phyloP scores from a whole-genome alignment of 768 basidiomycete genomes.

The Mycena vulgaris region DNA sequence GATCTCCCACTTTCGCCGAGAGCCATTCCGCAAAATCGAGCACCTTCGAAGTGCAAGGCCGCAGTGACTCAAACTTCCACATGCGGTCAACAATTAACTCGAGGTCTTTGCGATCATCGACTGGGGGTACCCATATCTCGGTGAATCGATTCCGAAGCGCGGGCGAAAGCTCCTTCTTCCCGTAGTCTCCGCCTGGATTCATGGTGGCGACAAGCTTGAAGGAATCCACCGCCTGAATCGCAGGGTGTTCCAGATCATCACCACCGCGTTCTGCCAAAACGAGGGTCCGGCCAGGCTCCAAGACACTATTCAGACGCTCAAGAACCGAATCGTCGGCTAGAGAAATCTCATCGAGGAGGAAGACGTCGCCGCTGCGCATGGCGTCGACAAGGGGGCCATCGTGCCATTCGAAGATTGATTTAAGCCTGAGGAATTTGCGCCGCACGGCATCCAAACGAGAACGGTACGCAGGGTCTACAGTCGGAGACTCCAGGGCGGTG shows the following conservation, averaged over 20 bases:
- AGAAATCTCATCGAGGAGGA: slow-evolving; percentile 97
- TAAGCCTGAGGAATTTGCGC: slow-evolving; percentile 62
- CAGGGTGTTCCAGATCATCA: slow-evolving; percentile 74
- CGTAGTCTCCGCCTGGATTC: slow-evolving; percentile 99
- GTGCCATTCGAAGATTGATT: slow-evolving; percentile 96
- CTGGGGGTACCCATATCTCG: slow-evolving; percentile 97
- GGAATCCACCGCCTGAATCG: slow-evolving; percentile 71
- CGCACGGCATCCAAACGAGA: slow-evolving; percentile 59
- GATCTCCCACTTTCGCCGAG: slow-evolving; percentile 70
- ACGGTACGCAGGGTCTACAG: slow-evolving; percentile 50
- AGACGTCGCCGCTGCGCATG: slow-evolving; percentile 88
- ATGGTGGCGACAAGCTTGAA: slow-evolving; percentile 98
- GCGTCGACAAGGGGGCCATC: slow-evolving; percentile 96
- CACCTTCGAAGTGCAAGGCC: slow-evolving; percentile 69
- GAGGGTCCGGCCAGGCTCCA: slow-evolving; percentile 91
- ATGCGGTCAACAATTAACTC: slow-evolving; percentile 80
- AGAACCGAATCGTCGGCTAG: slow-evolving; percentile 98
- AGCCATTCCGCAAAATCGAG: slow-evolving; percentile 91
- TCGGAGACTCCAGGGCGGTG: slow-evolving; percentile 45
- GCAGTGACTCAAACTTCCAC: slow-evolving; percentile 74
- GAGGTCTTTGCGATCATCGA: slow-evolving; percentile 82
- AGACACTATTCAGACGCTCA: slow-evolving; percentile 95
- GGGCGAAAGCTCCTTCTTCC: slow-evolving; percentile 98
- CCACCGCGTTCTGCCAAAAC: slow-evolving; percentile 96
- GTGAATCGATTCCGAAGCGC: slow-evolving; percentile 98